Percentiles rank a stretch among this genome's conserved stretches.
phyloP scores from a whole-genome alignment of 441 rosid genomes.

The Raphanus hybrid region DNA sequence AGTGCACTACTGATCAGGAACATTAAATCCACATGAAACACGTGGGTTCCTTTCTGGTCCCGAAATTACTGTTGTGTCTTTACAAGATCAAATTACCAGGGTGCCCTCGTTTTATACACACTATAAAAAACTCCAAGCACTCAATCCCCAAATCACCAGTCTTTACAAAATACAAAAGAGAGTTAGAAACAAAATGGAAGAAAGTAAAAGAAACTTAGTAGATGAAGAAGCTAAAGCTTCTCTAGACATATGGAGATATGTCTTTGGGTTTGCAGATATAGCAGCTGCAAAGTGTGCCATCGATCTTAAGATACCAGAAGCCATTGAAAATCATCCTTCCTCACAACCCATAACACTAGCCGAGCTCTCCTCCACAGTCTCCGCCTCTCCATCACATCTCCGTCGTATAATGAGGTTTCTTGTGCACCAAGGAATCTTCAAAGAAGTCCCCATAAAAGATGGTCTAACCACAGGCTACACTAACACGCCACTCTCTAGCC shows the following conservation, averaged over 20 bases:
- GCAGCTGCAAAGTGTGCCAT: conserved; percentile 79
- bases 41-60: no score
- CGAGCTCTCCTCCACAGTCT: conserved; percentile 55
- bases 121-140: conserved; percentile 22
- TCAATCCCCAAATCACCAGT: conserved; percentile 1
- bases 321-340: conserved; percentile 51
- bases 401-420: conserved; percentile 72
- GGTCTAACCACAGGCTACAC: conserved; percentile 44
- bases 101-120: not conserved
- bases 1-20: no score
- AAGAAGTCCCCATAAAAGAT: conserved; percentile 38
- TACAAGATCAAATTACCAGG: not conserved
- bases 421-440: conserved; percentile 53
- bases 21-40: no score
- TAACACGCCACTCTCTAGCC: conserved; percentile 68
- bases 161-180: conserved; percentile 7
- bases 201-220: conserved; percentile 14
- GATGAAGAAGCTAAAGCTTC: conserved; percentile 55
- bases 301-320: conserved; percentile 73
- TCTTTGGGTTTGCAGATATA: conserved; percentile 56
- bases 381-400: conserved; percentile 56
- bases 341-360: conserved; percentile 53
- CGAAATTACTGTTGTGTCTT: no score
- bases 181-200: conserved; percentile 16
- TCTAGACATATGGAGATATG: conserved; percentile 60